Conservation (phyloP, 768 basidiomycete species). For the Pisolithus albus region DNA sequence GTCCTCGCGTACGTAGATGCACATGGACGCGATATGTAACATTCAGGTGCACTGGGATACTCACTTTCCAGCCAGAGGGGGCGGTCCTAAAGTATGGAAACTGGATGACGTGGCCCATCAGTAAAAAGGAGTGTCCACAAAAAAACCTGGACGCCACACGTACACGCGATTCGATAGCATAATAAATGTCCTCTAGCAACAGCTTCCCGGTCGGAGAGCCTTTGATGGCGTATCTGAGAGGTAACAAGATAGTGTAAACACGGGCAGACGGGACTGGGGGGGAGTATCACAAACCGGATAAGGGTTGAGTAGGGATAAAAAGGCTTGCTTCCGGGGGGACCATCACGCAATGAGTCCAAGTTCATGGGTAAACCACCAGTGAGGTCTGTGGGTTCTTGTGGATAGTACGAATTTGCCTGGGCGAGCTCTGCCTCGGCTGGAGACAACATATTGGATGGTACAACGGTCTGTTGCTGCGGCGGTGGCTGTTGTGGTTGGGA, state of each 20-base stretch:
- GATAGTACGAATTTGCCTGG: conserved; percentile 57
- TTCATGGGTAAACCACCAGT: conserved; percentile 82
- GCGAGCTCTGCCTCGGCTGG: conserved; percentile 48
- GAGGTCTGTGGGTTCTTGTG: conserved; percentile 70
- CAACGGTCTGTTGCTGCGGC: conserved; percentile 41
- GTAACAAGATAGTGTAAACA: conserved; percentile 7
- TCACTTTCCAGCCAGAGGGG: conserved; percentile 88
- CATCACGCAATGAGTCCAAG: conserved; percentile 79
- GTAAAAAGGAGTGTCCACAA: neutral
- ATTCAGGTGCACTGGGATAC: conserved; percentile 16
- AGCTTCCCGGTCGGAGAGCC: conserved; percentile 84
- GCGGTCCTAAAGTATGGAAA: conserved; percentile 87
- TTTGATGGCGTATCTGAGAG: conserved; percentile 77
- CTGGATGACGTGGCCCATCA: conserved; percentile 32
- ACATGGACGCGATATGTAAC: conserved; percentile 5
- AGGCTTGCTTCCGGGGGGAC: conserved; percentile 83
- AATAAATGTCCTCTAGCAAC: conserved; percentile 84
- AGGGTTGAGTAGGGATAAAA: conserved; percentile 90
- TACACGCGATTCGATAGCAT: conserved; percentile 84
- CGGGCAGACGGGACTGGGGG: conserved; percentile 5
- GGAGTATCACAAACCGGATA: conserved; percentile 57
- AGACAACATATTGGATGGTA: conserved; percentile 56
- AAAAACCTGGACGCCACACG: conserved; percentile 23
- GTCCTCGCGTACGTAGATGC: conserved; percentile 16
- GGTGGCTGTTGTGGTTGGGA: conserved; percentile 35